Evolutionary conservation across 305 asterid genomes (phyloP).

Genomic region (Solanum hybrid): DNA sequence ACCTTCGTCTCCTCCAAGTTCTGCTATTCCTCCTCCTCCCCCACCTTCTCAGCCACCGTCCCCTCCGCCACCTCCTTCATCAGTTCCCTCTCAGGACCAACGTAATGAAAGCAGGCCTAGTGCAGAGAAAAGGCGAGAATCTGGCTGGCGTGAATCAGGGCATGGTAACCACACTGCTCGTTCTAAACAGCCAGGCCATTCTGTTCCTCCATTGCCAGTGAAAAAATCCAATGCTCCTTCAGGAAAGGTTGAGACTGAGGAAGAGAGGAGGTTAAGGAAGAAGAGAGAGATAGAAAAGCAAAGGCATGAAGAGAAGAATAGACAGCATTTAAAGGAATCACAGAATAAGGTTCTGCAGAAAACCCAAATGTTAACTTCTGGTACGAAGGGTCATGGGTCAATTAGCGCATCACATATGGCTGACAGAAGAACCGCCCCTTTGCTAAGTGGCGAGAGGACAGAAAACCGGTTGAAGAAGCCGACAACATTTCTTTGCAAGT

Average conservation of each 20-base stretch:
- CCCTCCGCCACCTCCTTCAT: conserved; percentile 35
- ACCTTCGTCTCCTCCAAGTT: conserved; percentile 53
- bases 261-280: conserved; percentile 81
- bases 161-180: conserved; percentile 22
- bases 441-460: conserved; percentile 71
- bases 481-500: conserved; percentile 94
- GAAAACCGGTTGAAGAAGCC: conserved; percentile 97
- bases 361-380: conserved; percentile 72
- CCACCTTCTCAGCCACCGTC: conserved; percentile 58
- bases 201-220: conserved; percentile 37
- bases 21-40: conserved; percentile 19
- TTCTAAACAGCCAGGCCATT: conserved; percentile 41
- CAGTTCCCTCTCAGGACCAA: not conserved
- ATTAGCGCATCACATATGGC: conserved; percentile 68
- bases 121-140: conserved; percentile 3
- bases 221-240: conserved; percentile 30
- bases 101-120: conserved; percentile 7
- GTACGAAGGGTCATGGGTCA: conserved; percentile 70
- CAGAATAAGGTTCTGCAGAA: conserved; percentile 79
- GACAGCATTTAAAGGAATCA: conserved; percentile 68
- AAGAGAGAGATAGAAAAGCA: conserved; percentile 76
- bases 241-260: conserved; percentile 71
- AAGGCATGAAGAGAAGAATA: conserved; percentile 77
- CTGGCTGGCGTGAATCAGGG: conserved; percentile 25
- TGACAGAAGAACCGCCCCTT: conserved; percentile 66